Conservation (phyloP, 495 filamentous ascomycete species). For the Trichoderma reesei region DNA sequence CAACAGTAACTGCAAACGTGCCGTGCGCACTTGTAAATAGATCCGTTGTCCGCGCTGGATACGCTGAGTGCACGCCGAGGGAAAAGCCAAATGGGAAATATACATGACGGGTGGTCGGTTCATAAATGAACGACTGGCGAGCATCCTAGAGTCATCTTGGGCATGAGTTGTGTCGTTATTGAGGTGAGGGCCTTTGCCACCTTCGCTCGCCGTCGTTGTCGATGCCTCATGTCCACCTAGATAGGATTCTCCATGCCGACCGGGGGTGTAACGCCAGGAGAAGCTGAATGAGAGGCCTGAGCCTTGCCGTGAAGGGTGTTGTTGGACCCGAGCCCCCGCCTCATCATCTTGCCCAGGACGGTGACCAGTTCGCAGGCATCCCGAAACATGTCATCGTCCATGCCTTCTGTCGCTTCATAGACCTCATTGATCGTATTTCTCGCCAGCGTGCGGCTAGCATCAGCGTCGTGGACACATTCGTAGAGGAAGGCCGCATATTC, state of each 20-base stretch:
- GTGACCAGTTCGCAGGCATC: slow-evolving; percentile 68
- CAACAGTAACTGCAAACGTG: neutral
- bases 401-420: slow-evolving; percentile 79
- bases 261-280: neutral
- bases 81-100: neutral
- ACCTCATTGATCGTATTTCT: slow-evolving; percentile 80
- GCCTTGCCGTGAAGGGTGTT: slow-evolving; percentile 21
- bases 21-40: neutral
- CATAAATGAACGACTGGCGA: no score
- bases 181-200: neutral
- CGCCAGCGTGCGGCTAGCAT: slow-evolving; percentile 63
- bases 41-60: neutral
- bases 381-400: slow-evolving; percentile 83
- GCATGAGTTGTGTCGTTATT: neutral
- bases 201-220: neutral
- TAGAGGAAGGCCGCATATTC: slow-evolving; percentile 93
- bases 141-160: no score
- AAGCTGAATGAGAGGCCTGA: slow-evolving; percentile 14
- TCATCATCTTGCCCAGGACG: slow-evolving; percentile 68
- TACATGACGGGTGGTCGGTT: neutral
- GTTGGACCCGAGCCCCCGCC: slow-evolving; percentile 44
- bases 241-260: slow-evolving; percentile 11
- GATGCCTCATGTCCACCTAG: neutral
- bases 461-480: slow-evolving; percentile 79
- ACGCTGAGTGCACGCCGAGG: neutral